These are phyloP conservation scores for Pichia sp. DNA, from an alignment of 1,139 yeast genomes.

Conservation along the genomic window DNA sequence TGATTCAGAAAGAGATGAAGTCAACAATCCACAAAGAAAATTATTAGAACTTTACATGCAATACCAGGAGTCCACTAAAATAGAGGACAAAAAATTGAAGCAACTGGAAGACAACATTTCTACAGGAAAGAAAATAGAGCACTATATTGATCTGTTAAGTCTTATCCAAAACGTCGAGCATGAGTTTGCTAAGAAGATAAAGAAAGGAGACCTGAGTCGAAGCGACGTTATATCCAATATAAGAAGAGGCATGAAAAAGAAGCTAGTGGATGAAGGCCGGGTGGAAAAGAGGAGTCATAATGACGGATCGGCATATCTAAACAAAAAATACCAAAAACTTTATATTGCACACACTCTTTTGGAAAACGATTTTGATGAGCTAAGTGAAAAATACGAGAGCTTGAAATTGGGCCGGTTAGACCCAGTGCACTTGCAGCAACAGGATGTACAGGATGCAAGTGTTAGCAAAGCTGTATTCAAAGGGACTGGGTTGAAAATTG, in stretches of 20 bases:
- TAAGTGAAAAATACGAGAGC: neutral
- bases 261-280: neutral
- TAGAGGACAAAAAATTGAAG: neutral
- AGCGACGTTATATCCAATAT: neutral
- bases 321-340: constrained; percentile 10
- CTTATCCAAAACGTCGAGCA: neutral
- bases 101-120: neutral
- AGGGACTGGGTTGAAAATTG: neutral
- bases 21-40: too few relatives aligned
- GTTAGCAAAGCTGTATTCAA: neutral
- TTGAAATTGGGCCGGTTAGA: neutral
- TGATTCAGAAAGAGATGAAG: too few relatives aligned
- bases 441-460: neutral
- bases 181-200: neutral
- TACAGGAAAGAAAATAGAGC: neutral
- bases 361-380: constrained; percentile 7
- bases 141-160: neutral
- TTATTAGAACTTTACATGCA: neutral
- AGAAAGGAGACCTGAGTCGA: neutral
- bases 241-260: neutral
- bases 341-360: constrained; percentile 5
- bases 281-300: neutral
- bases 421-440: too few relatives aligned
- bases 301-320: constrained; percentile 1
- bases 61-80: neutral